Evolutionary conservation across 2,329 filamentous ascomycete genomes (phyloP), one percentile per base, ranked within the genome.

Genomic region (Fusarium sp.): DNA sequence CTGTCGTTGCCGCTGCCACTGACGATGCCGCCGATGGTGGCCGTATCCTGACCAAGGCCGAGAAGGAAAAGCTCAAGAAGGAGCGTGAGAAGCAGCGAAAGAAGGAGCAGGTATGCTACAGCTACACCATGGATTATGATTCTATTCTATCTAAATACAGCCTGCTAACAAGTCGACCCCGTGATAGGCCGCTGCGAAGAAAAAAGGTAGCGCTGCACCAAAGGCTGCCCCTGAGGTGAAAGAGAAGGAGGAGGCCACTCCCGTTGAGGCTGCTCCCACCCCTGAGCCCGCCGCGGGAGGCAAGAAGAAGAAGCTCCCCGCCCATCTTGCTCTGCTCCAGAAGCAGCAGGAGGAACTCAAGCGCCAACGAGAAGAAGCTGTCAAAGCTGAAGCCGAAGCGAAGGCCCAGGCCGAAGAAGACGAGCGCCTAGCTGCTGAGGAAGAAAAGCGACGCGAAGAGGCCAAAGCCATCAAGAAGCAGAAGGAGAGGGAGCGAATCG

Each of bases 51-150:
- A 97, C 94, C 44, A 99, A 98, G 89, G 96, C 97, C 66, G 95
- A 99, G 86, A 99, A 99, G 87, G 96, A 99, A 83, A 97, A 94
- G 84, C 88, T 96, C 80, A 98, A 96, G 89, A 99, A 98, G 86
- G 96, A 99, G 86, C 91, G 94, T 70, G 96, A 99, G 87, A 99
- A 99, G 90, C 94, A 96, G 85, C 89, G 95, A 76, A 99, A 99
- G 87, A 99, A 95, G 90, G 96, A 99, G 84, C 93, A 98, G 90
- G 94, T 96, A 77, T 51, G 78, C 62, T 14, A 28, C 38, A 30
- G 78, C 63, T 17, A 28, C 32, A 28, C 28, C 24, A 9, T 36
- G 55, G 30, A 22, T 34, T 28, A 42, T 28, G n/a, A 26, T 32
- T 42, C 50, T 47, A n/a, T 32, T 38, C 56, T 42, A n/a, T 39